These are phyloP conservation scores for Fragaria ananassa DNA, from an alignment of 306 rosid genomes.

Conservation along the genomic window DNA sequence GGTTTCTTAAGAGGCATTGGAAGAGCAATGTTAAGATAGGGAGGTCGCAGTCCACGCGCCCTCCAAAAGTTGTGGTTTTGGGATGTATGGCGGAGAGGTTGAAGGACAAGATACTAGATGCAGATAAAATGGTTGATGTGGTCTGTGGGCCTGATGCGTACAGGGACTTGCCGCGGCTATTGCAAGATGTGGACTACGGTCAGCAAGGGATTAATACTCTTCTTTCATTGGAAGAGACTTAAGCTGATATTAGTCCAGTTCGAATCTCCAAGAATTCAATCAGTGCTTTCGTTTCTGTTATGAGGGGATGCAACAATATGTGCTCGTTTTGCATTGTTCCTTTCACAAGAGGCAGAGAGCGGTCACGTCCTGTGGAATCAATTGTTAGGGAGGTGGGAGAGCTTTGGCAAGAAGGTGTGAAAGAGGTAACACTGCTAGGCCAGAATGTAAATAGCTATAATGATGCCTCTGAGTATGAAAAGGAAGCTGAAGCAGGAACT, in stretches of 20 bases:
- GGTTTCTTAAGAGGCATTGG: conserved; percentile 98
- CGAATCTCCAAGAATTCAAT: conserved; percentile 78
- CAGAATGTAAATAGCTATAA: conserved; percentile 97
- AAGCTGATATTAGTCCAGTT: conserved; percentile 89
- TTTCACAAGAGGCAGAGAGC: conserved; percentile 91
- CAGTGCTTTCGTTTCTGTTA: conserved; percentile 83
- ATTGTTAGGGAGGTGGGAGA: conserved; percentile 87
- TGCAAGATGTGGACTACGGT: conserved; percentile 88
- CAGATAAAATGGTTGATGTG: conserved; percentile 97
- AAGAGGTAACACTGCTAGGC: conserved; percentile 94
- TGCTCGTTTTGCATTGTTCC: conserved; percentile 97
- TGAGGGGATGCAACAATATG: conserved; percentile 99
- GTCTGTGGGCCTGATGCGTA: conserved; percentile 98
- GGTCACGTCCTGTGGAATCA: conserved; percentile 90
- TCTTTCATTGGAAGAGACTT: conserved; percentile 95
- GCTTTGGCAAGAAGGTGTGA: conserved; percentile 86
- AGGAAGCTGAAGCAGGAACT: conserved; percentile 57
- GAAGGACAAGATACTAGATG: conserved; percentile 85
- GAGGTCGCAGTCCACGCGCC: conserved; percentile 61
- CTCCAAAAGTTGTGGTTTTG: conserved; percentile 92
- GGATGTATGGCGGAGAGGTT: conserved; percentile 99
- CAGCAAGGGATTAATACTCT: conserved; percentile 95
- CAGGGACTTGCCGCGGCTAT: conserved; percentile 76
- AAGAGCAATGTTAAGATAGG: conserved; percentile 75
- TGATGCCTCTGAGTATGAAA: conserved; percentile 59